Base-by-base conservation (phyloP, 306 rosid genomes). In the Glycine tomentella region DNA sequence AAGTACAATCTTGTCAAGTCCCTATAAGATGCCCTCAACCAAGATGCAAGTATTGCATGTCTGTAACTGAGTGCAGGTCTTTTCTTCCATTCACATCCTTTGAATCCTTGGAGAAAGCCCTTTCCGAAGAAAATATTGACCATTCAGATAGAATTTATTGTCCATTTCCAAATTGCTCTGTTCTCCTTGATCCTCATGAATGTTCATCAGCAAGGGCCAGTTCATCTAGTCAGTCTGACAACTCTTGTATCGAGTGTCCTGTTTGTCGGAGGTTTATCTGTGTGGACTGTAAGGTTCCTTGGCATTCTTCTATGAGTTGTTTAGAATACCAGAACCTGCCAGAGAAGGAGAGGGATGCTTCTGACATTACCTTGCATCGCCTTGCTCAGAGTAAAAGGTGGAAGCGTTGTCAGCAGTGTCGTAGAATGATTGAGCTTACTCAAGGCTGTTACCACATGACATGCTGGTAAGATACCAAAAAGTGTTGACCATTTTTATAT, bases 401-500 rank as follows among this genome's bases (percentile, higher is more conserved):
- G 99, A 89, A 87, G 86, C 95, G 95, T 58, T 95, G 99, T 89
- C 97, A 89, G 88, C 94, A 90, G 74, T 95, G 99, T 68, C 94
- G 85, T 61, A 67, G 84, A 75, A 93, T 95, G 99, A 91, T 93
- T 75, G 98, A 95, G 87, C 94, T 88, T 75, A 56, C 89, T 62
- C 97, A 89, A 53, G 99, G 97, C 67, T 95, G 97, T 87, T 86
- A 91, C 85, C 97, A 90, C 87, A 90, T 95, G 97, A 89, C 94
- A 17, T 95, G 98, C 92, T 82, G 95, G 99, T 95, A 95, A 90
- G 93, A 72, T 69, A 48, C 73, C 15, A 69, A 25, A 76, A 42
- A 17, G 49, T 40, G 12, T 62, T 64, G 70, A 48, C 66, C 57
- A 62, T 10, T 74, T 83, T 15, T 65, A 15, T 59, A 61, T 66